These are phyloP conservation scores for Arbutus unedo DNA, from an alignment of 148 eudicot species.

Conservation along the genomic window DNA sequence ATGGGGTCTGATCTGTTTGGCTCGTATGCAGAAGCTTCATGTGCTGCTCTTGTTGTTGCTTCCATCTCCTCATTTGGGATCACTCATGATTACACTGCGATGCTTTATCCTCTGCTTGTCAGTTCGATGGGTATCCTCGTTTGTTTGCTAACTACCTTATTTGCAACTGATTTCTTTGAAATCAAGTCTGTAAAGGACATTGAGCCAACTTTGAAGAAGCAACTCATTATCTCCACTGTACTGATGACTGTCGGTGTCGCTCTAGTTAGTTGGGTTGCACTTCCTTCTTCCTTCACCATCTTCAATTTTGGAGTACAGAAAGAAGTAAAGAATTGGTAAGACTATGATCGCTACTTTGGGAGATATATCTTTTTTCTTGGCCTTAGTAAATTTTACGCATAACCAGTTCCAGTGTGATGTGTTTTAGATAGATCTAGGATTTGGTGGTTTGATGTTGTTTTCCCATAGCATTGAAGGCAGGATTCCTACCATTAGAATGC, in stretches of 20 bases:
- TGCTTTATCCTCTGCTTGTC: conserved; percentile 67
- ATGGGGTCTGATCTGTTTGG: conserved; percentile 98
- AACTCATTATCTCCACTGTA: conserved; percentile 77
- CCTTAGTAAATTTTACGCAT: background rate
- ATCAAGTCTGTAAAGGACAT: conserved; percentile 81
- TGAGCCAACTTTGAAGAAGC: conserved; percentile 77
- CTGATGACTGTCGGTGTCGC: conserved; percentile 81
- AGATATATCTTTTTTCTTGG: background rate
- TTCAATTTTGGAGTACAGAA: conserved; percentile 80
- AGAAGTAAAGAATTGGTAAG: conserved; percentile 79
- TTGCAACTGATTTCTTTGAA: conserved; percentile 93
- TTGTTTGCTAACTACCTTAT: conserved; percentile 79
- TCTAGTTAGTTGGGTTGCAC: conserved; percentile 56
- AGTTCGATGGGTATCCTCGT: conserved; percentile 79
- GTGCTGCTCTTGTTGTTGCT: conserved; percentile 95
- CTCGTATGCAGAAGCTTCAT: conserved; percentile 90
- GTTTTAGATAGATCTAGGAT: background rate
- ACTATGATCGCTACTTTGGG: background rate
- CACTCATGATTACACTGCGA: conserved; percentile 75
- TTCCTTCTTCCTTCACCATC: conserved; percentile 80
- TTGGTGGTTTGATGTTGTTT: background rate
- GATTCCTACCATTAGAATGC: background rate
- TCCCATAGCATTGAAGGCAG: background rate
- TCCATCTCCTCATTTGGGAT: conserved; percentile 86
- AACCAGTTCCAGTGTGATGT: background rate